A percentile compares a stretch with the other conserved stretches of the same genome.
Conservation (phyloP, 73 alveolate species). For the Symbiodinium natans region DNA sequence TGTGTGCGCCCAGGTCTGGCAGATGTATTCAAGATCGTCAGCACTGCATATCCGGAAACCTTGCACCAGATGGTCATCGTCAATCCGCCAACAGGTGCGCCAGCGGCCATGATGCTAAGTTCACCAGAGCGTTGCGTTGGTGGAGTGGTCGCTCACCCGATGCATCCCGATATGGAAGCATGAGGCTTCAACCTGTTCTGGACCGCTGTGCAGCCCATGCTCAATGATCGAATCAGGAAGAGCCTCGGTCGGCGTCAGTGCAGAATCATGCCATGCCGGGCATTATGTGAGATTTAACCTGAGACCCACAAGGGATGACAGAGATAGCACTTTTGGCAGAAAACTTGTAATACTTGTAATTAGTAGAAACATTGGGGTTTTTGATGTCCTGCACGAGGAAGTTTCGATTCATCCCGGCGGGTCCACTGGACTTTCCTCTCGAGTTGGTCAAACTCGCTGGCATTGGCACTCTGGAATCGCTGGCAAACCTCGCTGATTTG, state of each 20-base stretch:
- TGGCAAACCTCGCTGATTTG: constrained; percentile 31
- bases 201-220: constrained; percentile 92
- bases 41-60: constrained; percentile 81
- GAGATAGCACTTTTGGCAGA: not conserved
- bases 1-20: constrained; percentile 33
- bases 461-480: constrained; percentile 27
- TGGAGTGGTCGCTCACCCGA: not conserved
- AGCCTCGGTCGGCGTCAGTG: not conserved
- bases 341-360: not conserved
- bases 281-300: not conserved
- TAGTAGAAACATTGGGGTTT: not conserved
- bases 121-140: no score
- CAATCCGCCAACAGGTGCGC: constrained; percentile 80
- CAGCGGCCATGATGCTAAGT: no score
- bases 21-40: constrained; percentile 66
- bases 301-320: not conserved
- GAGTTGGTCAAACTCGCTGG: constrained; percentile 46
- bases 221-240: constrained; percentile 69
- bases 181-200: constrained; percentile 85
- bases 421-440: constrained; percentile 62
- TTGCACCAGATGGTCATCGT: constrained; percentile 55
- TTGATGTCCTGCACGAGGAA: constrained; percentile 2
- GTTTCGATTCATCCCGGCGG: constrained; percentile 80
- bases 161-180: no score
- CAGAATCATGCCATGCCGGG: not conserved